phyloP scores from a whole-genome alignment of 2,329 filamentous ascomycete species.

The Calonectria hawksworthii region DNA sequence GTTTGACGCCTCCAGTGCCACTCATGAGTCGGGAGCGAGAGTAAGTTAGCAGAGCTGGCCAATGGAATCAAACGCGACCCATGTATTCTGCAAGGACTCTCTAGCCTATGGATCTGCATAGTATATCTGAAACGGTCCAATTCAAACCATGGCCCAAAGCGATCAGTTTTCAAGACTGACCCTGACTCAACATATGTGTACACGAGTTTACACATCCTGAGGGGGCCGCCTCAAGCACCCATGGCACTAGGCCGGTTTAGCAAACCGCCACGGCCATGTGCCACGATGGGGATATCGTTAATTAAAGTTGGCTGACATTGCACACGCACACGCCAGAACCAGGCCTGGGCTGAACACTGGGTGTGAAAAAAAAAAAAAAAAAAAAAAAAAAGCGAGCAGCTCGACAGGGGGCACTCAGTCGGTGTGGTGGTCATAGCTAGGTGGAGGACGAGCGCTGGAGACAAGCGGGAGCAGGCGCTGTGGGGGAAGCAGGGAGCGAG shows the following conservation, averaged over 20 bases:
- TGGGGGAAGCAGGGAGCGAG: neutral
- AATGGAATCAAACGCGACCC: slow-evolving; percentile 11
- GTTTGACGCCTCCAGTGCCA: slow-evolving; percentile 13
- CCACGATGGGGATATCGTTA: slow-evolving; percentile 26
- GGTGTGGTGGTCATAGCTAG: neutral
- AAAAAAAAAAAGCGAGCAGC: neutral
- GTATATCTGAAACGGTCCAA: slow-evolving; percentile 27
- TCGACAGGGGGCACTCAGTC: slow-evolving; percentile 6
- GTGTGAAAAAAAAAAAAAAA: neutral
- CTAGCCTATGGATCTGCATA: slow-evolving; percentile 19
- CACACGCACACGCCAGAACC: slow-evolving; percentile 17
- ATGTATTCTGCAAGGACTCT: slow-evolving; percentile 18
- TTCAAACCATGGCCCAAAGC: slow-evolving; percentile 8
- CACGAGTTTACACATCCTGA: slow-evolving; percentile 11
- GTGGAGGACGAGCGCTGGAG: neutral
- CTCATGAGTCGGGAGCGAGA: slow-evolving; percentile 1
- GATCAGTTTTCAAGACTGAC: slow-evolving; percentile 5
- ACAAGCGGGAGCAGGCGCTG: neutral
- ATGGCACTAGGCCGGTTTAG: slow-evolving; percentile 25
- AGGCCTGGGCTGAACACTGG: slow-evolving; percentile 10
- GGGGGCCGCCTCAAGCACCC: neutral
- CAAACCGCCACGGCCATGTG: slow-evolving; percentile 25
- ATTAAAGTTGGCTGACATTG: slow-evolving; percentile 32
- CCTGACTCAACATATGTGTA: slow-evolving; percentile 12
- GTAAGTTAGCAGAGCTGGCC: slow-evolving; percentile 3